Evolutionary conservation across 2,329 filamentous ascomycete genomes (phyloP), one percentile per base, ranked within the genome.

Genomic region (Cladophialophora immunda): DNA sequence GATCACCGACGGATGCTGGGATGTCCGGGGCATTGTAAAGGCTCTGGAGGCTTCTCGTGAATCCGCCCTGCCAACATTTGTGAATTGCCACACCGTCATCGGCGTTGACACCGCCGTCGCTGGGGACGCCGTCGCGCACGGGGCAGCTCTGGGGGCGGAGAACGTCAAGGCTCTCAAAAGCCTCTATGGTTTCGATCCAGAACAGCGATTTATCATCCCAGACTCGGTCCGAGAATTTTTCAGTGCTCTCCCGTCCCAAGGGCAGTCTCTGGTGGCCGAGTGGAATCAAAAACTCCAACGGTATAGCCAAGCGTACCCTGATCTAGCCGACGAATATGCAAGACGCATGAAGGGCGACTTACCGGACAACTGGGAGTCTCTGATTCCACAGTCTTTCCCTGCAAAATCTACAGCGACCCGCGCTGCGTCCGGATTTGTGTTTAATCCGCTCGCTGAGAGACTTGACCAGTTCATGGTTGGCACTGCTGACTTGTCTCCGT

Each of bases 121-220:
- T 0, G 84, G 84, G 4, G 76, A 84, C 15, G 85, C 86, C 3
- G 81, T 82, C 22, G 84, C 86, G 0, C 87, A 89, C 68, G 86
- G 86, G 25, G 86, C 83, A 11, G 85, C 87, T 1, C 85, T 87
- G 47, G 86, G 85, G 5, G 75, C 79, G 1, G 80, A 84, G 1
- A 84, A 86, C 59, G 83, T 89, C 1, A 82, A 79, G 0, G 78
- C 82, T n/a, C 83, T 87, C 75, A 89, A 89, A 79, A 79, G 75
- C 50, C 75, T 75, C 2, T 81, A 81, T 52, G 83, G 82, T 3
- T 81, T 87, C 70, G 78, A 87, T 67, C 80, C 84, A 0, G 81
- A 84, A 0, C 75, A 82, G 67, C 76, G 78, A 62, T 85, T 85
- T 64, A 75, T 80, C 27, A 75, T 87, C 38, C 74, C 77, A 1